Evolutionary conservation across 2,329 filamentous ascomycete genomes (phyloP).

Genomic region (Cladosporium sphaerospermum): DNA sequence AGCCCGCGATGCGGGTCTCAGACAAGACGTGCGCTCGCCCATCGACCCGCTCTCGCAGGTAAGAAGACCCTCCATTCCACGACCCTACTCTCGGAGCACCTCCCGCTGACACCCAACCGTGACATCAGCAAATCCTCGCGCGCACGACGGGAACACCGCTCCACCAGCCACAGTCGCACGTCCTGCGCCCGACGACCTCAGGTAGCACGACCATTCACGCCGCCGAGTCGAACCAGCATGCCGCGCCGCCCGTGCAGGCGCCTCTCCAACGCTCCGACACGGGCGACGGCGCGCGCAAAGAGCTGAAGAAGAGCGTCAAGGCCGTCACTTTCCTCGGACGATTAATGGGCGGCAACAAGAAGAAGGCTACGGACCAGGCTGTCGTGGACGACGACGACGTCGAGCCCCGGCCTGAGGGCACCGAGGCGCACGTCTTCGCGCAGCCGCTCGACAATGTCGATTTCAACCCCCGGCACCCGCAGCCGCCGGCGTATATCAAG

Average conservation of each 20-base stretch:
- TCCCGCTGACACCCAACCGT: conserved; percentile 16
- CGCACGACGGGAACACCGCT: conserved; percentile 56
- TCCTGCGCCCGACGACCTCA: conserved; percentile 37
- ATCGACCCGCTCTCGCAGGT: conserved; percentile 66
- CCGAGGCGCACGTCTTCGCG: conserved; percentile 76
- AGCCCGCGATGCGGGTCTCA: conserved; percentile 16
- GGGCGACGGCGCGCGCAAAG: conserved; percentile 17
- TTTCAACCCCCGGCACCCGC: conserved; percentile 80
- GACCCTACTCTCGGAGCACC: neutral
- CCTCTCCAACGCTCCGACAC: conserved; percentile 19
- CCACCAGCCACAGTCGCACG: conserved; percentile 43
- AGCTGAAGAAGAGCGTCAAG: conserved; percentile 71
- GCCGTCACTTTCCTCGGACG: conserved; percentile 85
- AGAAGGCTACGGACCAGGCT: conserved; percentile 52
- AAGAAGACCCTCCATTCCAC: conserved; percentile 25
- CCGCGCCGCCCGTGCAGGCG: conserved; percentile 13
- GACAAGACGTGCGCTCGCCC: conserved; percentile 35
- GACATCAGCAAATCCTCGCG: conserved; percentile 50
- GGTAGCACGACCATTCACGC: conserved; percentile 40
- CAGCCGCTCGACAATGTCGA: conserved; percentile 64
- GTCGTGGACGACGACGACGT: conserved; percentile 50
- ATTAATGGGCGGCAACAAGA: conserved; percentile 63
- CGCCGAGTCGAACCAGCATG: conserved; percentile 24
- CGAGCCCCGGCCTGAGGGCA: conserved; percentile 66
- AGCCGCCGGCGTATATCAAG: conserved; percentile 85